Conservation (phyloP, 2,329 filamentous ascomycete species). For the Colletotrichum musae region DNA sequence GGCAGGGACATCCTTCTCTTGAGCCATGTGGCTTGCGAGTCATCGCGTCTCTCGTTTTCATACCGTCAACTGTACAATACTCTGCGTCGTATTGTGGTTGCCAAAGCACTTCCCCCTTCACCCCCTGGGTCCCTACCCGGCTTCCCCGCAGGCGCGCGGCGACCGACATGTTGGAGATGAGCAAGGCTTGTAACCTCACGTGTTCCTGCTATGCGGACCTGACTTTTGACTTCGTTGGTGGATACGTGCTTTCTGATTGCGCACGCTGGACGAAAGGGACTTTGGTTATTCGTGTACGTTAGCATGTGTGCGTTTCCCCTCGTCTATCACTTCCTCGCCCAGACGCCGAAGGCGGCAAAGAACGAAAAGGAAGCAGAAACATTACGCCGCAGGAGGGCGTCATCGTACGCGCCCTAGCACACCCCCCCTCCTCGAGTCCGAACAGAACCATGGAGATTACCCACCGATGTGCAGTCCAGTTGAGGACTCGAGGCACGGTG, state of each 20-base stretch:
- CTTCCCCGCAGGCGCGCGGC: constrained; percentile 25
- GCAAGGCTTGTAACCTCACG: neutral
- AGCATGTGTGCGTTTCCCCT: too few relatives aligned
- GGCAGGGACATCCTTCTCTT: constrained; percentile 22
- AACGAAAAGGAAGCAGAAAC: neutral
- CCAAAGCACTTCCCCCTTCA: too few relatives aligned
- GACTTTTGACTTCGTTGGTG: neutral
- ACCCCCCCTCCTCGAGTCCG: neutral
- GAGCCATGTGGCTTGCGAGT: constrained; percentile 40
- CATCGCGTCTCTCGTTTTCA: constrained; percentile 13
- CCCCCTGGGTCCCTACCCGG: neutral
- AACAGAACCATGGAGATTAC: constrained; percentile 1
- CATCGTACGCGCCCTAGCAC: neutral
- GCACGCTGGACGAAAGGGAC: neutral
- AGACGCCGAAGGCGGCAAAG: constrained; percentile 21
- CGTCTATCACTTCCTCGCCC: neutral
- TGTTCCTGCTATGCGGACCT: constrained; percentile 15
- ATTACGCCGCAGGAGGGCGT: neutral
- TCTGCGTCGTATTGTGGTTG: constrained; percentile 11
- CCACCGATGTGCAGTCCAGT: constrained; percentile 16
- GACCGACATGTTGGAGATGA: constrained; percentile 19
- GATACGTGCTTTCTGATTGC: neutral
- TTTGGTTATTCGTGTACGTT: constrained; percentile 3
- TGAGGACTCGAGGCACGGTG: neutral
- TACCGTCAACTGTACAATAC: neutral